Evolutionary conservation across 2,329 filamentous ascomycete species (phyloP).

Genomic region (Colletotrichum cereale): DNA sequence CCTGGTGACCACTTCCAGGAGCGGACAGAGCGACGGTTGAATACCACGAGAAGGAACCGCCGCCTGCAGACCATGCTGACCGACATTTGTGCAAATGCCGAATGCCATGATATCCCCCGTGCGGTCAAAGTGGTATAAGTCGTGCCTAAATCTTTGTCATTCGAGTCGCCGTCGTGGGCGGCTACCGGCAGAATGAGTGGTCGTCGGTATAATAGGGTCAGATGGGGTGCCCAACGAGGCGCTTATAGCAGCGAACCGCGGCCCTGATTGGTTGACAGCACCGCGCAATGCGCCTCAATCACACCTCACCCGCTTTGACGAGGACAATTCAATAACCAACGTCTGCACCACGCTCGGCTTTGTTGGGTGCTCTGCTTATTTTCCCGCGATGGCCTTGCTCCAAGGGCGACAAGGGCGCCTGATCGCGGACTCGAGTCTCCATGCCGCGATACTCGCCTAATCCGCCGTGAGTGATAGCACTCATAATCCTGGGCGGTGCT

Average conservation of each 20-base stretch:
- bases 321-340: conserved; percentile 10
- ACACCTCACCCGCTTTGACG: conserved; percentile 32
- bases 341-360: conserved; percentile 5
- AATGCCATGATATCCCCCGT: not conserved
- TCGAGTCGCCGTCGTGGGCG: conserved; percentile 24
- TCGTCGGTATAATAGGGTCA: conserved; percentile 29
- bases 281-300: conserved; percentile 40
- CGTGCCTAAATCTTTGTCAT: conserved; percentile 1
- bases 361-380: conserved; percentile 10
- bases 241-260: conserved; percentile 33
- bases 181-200: conserved; percentile 34
- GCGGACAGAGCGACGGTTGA: not conserved
- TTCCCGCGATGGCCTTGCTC: conserved; percentile 11
- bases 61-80: not conserved
- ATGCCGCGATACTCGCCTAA: conserved; percentile 26
- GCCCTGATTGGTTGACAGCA: conserved; percentile 38
- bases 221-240: conserved; percentile 22
- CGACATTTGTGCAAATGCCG: not conserved
- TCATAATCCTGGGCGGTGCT: conserved; percentile 11
- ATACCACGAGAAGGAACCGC: conserved; percentile 1
- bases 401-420: conserved; percentile 25
- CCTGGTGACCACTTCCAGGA: not conserved
- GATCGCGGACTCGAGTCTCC: conserved; percentile 24
- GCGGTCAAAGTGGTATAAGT: not conserved
- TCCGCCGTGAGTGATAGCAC: conserved; percentile 21